Evolutionary conservation across 441 rosid species (phyloP), one percentile per base, ranked within the genome.

Genomic region (Bocquillonia castaneifolia): DNA sequence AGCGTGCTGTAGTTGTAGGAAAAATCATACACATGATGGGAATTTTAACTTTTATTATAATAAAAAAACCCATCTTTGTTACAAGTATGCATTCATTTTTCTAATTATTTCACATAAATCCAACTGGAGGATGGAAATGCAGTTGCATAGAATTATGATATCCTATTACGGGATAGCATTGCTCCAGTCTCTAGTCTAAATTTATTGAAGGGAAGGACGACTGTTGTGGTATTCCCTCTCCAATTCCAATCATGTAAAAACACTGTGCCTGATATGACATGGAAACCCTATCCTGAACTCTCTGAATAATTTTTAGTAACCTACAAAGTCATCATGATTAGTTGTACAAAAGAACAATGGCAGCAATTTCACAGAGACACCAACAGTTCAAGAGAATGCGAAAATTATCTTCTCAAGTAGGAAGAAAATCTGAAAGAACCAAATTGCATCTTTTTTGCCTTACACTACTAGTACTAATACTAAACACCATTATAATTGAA

Each of bases 361-460:
- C 40, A 28, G 26, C 15, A 13, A 20, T 34, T n/a, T 12, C 8
- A 25, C 59, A 55, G 8, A 63, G 2, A 47, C 14, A 48, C 3
- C 12, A 58, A 17, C 36, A 26, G 10, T 10, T 59, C 17, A 45
- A 26, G 23, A 44, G 39, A 29, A 26, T 28, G 39, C 0, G 20
- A 39, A 39, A 51, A 40, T 37, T 55, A 55, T 67, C 70, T 66
- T 66, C n/a, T n/a, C 63, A 26, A 20, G 17, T 2, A 9, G 13
- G 20, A 40, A 54, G 3, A 25, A 53, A 13, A 15, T 65, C 23
- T 23, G 20, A 65, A 53, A 51, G 59, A 20, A 42, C 63, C 54
- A 55, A 56, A 55, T 18, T 28, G 34, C 55, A 65, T 23, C 50
- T 15, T n/a, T 65, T 64, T 55, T 42, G 29, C 62, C 50, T 13